A percentile compares a stretch with the other conserved stretches of the same genome.
Conservation (phyloP, 495 filamentous ascomycete genomes). For the Jackrogersella minutella region DNA sequence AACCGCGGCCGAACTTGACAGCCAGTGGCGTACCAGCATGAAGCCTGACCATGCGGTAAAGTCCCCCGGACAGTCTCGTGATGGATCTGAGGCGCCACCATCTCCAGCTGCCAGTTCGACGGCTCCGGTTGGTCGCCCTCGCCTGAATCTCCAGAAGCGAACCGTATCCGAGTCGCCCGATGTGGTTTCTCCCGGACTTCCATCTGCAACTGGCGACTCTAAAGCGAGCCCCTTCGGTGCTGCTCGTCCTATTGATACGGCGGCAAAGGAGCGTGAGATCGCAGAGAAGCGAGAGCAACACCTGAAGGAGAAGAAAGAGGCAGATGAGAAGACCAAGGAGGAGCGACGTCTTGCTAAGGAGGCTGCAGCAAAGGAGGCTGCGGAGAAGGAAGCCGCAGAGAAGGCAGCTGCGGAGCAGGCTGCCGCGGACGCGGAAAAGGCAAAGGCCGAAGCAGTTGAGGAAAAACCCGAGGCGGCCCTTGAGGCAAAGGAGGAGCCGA, state of each 20-base stretch:
- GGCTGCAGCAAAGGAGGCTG: conserved; percentile 62
- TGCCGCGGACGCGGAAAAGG: conserved; percentile 60
- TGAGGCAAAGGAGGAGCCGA: conserved; percentile 39
- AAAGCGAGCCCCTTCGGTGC: conserved; percentile 94
- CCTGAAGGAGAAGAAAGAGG: conserved; percentile 82
- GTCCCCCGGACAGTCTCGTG: conserved; percentile 54
- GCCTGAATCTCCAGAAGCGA: conserved; percentile 84
- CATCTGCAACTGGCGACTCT: conserved; percentile 62
- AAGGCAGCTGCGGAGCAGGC: conserved; percentile 14
- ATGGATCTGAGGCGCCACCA: conserved; percentile 72
- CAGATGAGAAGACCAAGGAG: conserved; percentile 83
- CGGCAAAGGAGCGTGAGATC: conserved; percentile 83
- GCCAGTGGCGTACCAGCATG: conserved; percentile 87
- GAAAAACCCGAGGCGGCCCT: conserved; percentile 34
- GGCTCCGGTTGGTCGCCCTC: conserved; percentile 67
- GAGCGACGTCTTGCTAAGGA: conserved; percentile 75
- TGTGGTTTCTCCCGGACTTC: conserved; percentile 55
- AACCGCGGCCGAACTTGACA: conserved; percentile 86
- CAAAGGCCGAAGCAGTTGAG: conserved; percentile 47
- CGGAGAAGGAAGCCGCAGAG: conserved; percentile 50
- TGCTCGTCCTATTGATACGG: conserved; percentile 88
- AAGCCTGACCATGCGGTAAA: conserved; percentile 69
- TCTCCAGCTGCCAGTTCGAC: conserved; percentile 64
- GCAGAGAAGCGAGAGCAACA: conserved; percentile 83
- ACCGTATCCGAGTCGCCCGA: conserved; percentile 78